A percentile compares a stretch with the other conserved stretches of the same genome.
These are phyloP conservation scores for Jacaranda mimosifolia DNA, from an alignment of 257 asterid species.

Conservation along the genomic window DNA sequence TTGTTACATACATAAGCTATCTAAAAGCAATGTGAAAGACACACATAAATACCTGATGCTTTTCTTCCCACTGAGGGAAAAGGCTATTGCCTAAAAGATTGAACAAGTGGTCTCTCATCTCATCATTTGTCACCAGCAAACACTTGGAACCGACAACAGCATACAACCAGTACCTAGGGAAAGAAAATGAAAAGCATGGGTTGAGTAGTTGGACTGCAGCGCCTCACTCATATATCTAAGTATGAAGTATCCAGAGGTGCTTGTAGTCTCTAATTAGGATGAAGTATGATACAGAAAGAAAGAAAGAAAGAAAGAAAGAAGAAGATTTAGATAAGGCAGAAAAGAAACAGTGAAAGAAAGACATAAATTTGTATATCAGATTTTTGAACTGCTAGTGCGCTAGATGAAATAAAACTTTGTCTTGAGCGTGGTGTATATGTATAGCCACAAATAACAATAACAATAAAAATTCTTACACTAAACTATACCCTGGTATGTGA, in stretches of 20 bases:
- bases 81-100: constrained; percentile 83
- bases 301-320: not conserved
- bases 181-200: constrained; percentile 8
- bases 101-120: constrained; percentile 98
- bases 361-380: no score
- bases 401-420: no score
- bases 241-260: no score
- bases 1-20: not conserved
- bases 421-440: no score
- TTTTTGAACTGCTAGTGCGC: no score
- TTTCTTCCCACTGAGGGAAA: constrained; percentile 98
- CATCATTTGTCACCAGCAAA: constrained; percentile 94
- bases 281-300: not conserved
- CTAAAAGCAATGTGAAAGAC: not conserved
- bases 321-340: not conserved
- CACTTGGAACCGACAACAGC: constrained; percentile 92
- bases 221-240: no score
- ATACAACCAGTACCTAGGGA: constrained; percentile 90
- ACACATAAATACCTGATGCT: constrained; percentile 82
- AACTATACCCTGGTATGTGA: no score
- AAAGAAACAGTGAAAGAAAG: not conserved
- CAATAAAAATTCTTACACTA: no score
- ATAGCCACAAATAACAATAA: no score
- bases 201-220: no score
- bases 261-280: no score